Conservation (phyloP, 495 filamentous ascomycete species). For the Neurospora sp. region DNA sequence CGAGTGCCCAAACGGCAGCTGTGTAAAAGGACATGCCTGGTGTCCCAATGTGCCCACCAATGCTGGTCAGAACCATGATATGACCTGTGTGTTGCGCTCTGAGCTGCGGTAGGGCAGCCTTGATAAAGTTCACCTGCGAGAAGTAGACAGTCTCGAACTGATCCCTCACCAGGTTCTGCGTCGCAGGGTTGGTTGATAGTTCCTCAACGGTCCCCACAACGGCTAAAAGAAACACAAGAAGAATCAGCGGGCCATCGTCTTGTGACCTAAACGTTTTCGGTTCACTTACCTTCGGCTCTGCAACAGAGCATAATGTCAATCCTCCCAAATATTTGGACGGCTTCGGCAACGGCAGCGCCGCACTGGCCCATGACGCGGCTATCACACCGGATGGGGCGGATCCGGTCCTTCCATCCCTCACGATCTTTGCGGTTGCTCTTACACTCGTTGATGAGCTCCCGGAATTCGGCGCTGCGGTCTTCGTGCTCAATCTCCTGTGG, state of each 20-base stretch:
- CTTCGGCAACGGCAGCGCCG: constrained; percentile 80
- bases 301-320: constrained; percentile 87
- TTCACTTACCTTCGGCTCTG: constrained; percentile 63
- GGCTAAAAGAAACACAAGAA: constrained; percentile 35
- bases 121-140: constrained; percentile 91
- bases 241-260: background rate
- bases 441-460: constrained; percentile 48
- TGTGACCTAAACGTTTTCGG: background rate
- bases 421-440: constrained; percentile 45
- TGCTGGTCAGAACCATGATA: constrained; percentile 80
- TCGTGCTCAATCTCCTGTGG: constrained; percentile 56
- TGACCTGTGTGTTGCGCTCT: constrained; percentile 72
- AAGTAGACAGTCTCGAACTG: constrained; percentile 96
- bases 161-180: constrained; percentile 68
- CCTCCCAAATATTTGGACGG: constrained; percentile 69
- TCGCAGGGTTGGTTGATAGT: constrained; percentile 60
- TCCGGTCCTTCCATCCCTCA: constrained; percentile 49
- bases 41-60: constrained; percentile 87
- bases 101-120: constrained; percentile 73
- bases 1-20: constrained; percentile 87
- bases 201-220: constrained; percentile 90
- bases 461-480: constrained; percentile 44
- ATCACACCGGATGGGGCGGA: constrained; percentile 44
- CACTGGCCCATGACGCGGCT: constrained; percentile 48
- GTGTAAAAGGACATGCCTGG: constrained; percentile 86